These are phyloP conservation scores for Penicillium pulvis DNA, from an alignment of 495 filamentous ascomycete species.

Conservation along the genomic window DNA sequence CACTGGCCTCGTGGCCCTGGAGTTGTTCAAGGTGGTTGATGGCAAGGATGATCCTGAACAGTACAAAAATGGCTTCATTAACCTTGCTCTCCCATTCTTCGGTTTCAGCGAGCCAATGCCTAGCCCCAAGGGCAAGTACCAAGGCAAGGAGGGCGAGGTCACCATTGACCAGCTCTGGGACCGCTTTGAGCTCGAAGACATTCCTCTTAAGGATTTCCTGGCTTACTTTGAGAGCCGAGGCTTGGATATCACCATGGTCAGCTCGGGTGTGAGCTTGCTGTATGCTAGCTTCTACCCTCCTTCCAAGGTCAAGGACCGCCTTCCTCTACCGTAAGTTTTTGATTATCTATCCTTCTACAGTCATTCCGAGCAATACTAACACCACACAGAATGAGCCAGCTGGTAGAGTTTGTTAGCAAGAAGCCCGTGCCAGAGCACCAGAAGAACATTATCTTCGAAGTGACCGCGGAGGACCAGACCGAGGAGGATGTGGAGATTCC, in stretches of 20 bases:
- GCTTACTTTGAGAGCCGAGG: conserved; percentile 78
- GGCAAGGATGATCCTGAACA: conserved; percentile 93
- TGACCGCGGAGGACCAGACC: conserved; percentile 85
- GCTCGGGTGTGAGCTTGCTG: conserved; percentile 93
- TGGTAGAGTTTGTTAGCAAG: conserved; percentile 87
- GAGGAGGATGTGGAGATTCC: conserved; percentile 97
- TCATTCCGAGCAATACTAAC: conserved; percentile 10
- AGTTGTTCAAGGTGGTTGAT: conserved; percentile 96
- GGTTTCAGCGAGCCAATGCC: conserved; percentile 96
- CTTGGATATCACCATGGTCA: conserved; percentile 86
- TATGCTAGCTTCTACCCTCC: conserved; percentile 95
- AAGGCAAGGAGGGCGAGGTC: conserved; percentile 71
- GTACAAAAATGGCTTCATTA: conserved; percentile 99
- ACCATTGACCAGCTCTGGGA: conserved; percentile 97
- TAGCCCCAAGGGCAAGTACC: conserved; percentile 88
- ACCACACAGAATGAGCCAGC: conserved; percentile 69
- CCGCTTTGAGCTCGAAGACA: conserved; percentile 87
- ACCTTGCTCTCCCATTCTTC: conserved; percentile 95
- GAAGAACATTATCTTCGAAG: conserved; percentile 94
- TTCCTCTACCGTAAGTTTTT: conserved; percentile 64
- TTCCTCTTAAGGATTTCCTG: conserved; percentile 82
- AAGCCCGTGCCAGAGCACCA: conserved; percentile 89
- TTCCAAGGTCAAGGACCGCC: conserved; percentile 81
- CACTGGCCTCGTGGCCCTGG: conserved; percentile 88
- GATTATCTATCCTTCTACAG: background rate